Percentiles rank a stretch among this genome's conserved stretches.
Evolutionary conservation across 345 rosid genomes (phyloP).

Genomic region (Combretum micranthum): DNA sequence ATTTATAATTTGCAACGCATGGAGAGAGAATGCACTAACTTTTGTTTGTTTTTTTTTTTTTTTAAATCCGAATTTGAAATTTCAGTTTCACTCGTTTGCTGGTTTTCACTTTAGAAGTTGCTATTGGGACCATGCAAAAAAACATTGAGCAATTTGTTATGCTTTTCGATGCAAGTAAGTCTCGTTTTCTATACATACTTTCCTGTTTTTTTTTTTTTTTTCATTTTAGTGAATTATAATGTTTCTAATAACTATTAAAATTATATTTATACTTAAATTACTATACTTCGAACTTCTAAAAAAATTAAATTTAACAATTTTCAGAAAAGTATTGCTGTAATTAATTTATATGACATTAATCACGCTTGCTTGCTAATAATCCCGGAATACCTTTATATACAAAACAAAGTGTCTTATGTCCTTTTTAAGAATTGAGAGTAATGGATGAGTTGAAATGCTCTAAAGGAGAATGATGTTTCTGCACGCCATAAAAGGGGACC

Average conservation of each 20-base stretch:
- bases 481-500: slow-evolving; percentile 25
- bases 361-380: too few species aligned
- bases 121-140: slow-evolving; percentile 71
- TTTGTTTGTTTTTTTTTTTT: background rate
- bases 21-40: background rate
- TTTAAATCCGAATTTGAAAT: background rate
- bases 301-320: too few species aligned
- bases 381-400: too few species aligned
- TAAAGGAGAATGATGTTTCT: background rate
- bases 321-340: too few species aligned
- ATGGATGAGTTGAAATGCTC: too few species aligned
- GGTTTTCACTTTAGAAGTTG: slow-evolving; percentile 86
- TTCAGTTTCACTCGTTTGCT: slow-evolving; percentile 72
- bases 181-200: background rate
- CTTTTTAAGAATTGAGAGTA: too few species aligned
- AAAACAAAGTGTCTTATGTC: too few species aligned
- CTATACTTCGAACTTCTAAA: too few species aligned
- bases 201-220: background rate
- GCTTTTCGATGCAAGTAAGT: slow-evolving; percentile 92
- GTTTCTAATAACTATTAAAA: too few species aligned
- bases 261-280: too few species aligned
- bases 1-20: background rate
- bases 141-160: slow-evolving; percentile 70
- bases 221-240: too few species aligned
- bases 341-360: too few species aligned